These are phyloP conservation scores for Hypericum androsaemum DNA, from an alignment of 345 rosid species.

Conservation along the genomic window DNA sequence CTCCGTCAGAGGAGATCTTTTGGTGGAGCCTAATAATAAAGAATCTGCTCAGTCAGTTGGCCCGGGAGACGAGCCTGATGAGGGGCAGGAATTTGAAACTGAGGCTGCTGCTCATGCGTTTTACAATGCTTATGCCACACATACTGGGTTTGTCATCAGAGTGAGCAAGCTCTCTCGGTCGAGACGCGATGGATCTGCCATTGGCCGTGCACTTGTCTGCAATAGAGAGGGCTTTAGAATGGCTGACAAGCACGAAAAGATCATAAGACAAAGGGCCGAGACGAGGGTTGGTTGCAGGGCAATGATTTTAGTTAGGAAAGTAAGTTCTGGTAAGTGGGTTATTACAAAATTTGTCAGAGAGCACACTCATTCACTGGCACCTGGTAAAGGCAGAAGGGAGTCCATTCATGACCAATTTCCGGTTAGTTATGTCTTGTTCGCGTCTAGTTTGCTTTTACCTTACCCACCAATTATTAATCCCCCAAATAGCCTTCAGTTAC, in stretches of 20 bases:
- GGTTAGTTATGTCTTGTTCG: conserved; percentile 49
- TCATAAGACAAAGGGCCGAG: conserved; percentile 91
- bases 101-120: conserved; percentile 92
- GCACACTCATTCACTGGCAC: conserved; percentile 74
- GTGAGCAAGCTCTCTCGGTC: conserved; percentile 98
- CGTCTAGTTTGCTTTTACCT: not conserved
- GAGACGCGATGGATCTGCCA: conserved; percentile 88
- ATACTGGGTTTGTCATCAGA: conserved; percentile 78
- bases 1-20: conserved; percentile 37
- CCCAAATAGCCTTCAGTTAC: too few relatives aligned
- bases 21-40: conserved; percentile 33
- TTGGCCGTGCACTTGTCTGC: conserved; percentile 94
- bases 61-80: conserved; percentile 55
- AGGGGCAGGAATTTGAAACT: conserved; percentile 88
- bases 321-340: conserved; percentile 86
- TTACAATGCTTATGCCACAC: conserved; percentile 80
- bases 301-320: conserved; percentile 92
- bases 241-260: conserved; percentile 88
- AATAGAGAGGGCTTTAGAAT: conserved; percentile 91
- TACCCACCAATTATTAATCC: too few relatives aligned
- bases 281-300: conserved; percentile 99
- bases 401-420: conserved; percentile 96
- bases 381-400: conserved; percentile 85
- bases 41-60: conserved; percentile 26
- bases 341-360: conserved; percentile 85